phyloP scores from a whole-genome alignment of 768 basidiomycete species.

The Amanita inopinata region DNA sequence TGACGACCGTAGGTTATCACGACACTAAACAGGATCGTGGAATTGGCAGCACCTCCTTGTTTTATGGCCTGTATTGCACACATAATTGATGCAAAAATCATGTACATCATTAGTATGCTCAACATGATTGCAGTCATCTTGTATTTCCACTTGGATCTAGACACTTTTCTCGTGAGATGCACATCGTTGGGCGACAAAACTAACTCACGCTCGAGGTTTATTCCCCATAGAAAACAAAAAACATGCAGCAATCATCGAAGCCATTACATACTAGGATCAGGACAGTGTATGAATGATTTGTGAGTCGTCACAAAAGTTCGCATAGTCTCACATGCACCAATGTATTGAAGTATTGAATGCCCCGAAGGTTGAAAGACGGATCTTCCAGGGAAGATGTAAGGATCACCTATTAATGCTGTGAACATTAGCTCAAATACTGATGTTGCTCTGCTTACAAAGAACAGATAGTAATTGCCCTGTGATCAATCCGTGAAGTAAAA shows the following conservation, averaged over 20 bases:
- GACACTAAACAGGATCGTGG: constrained; percentile 77
- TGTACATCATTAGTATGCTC: constrained; percentile 72
- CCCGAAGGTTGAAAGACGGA: constrained; percentile 48
- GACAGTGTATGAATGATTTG: constrained; percentile 6
- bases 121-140: constrained; percentile 65
- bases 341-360: constrained; percentile 67
- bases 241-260: constrained; percentile 75
- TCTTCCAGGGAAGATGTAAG: constrained; percentile 84
- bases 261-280: constrained; percentile 60
- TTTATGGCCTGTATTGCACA: constrained; percentile 66
- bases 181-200: background rate
- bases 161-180: background rate
- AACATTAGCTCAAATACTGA: background rate
- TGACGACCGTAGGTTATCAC: constrained; percentile 75
- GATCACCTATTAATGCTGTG: constrained; percentile 46
- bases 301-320: background rate
- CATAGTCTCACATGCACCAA: constrained; percentile 49
- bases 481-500: background rate
- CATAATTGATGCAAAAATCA: constrained; percentile 73
- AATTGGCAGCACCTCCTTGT: constrained; percentile 58
- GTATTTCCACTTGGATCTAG: constrained; percentile 79
- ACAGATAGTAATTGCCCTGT: constrained; percentile 91
- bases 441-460: constrained; percentile 56
- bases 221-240: constrained; percentile 97
- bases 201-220: constrained; percentile 67